Evolutionary conservation across 2,329 filamentous ascomycete genomes (phyloP).

Genomic region (Aspergillus fischeri): DNA sequence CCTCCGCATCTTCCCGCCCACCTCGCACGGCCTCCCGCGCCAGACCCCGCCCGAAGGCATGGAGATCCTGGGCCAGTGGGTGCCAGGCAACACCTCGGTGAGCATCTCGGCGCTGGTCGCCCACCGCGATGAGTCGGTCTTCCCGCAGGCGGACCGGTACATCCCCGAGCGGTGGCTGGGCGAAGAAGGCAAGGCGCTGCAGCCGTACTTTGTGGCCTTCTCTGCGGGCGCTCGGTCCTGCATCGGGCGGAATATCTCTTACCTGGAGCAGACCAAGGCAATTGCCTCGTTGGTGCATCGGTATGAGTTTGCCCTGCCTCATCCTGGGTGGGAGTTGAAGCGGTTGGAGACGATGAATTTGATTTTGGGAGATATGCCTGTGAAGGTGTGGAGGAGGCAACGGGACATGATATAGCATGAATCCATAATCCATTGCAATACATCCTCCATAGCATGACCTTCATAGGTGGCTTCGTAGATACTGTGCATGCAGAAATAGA

Average conservation of each 20-base stretch:
- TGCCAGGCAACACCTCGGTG: slow-evolving; percentile 45
- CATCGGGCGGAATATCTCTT: slow-evolving; percentile 41
- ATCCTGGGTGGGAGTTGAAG: slow-evolving; percentile 23
- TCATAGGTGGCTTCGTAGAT: too few relatives aligned
- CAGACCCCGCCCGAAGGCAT: slow-evolving; percentile 44
- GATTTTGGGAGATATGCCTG: slow-evolving; percentile 28
- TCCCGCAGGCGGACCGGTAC: slow-evolving; percentile 37
- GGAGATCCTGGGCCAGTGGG: slow-evolving; percentile 43
- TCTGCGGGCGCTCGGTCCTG: slow-evolving; percentile 38
- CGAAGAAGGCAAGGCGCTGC: slow-evolving; percentile 37
- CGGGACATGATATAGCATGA: neutral
- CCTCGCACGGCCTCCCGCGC: slow-evolving; percentile 42
- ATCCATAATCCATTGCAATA: too few relatives aligned
- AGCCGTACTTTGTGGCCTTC: slow-evolving; percentile 41
- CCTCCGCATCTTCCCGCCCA: slow-evolving; percentile 44
- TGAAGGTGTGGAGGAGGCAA: slow-evolving; percentile 26
- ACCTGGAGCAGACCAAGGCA: slow-evolving; percentile 46
- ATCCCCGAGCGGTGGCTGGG: slow-evolving; percentile 43
- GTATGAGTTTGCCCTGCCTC: slow-evolving; percentile 28
- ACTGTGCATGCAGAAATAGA: too few relatives aligned
- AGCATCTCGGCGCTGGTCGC: slow-evolving; percentile 41
- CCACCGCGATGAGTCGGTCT: slow-evolving; percentile 37
- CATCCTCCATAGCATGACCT: too few relatives aligned
- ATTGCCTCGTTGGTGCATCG: slow-evolving; percentile 27
- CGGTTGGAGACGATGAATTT: slow-evolving; percentile 28